A percentile compares a stretch with the other conserved stretches of the same genome.
Evolutionary conservation across 208 protist genomes (phyloP).

Genomic region (Tritrichomonas foetus): DNA sequence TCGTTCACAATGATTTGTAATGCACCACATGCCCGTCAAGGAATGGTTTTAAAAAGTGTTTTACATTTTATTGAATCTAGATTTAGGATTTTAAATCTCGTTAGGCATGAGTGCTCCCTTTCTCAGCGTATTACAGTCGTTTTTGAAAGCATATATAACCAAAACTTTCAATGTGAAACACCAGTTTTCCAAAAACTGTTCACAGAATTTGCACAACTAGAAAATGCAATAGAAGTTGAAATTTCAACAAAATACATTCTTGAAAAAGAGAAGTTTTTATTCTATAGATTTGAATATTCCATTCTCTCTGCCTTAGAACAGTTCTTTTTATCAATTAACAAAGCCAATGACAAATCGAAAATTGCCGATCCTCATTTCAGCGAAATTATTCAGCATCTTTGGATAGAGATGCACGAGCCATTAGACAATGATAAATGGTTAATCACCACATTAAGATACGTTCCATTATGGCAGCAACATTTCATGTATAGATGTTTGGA

Average conservation of each 20-base stretch:
- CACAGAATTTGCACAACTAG: neutral
- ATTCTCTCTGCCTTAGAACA: neutral
- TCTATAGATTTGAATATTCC: neutral
- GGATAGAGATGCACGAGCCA: neutral
- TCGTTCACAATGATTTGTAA: neutral
- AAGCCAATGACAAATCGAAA: neutral
- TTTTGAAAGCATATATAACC: neutral
- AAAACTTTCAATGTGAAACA: neutral
- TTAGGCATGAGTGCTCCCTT: neutral
- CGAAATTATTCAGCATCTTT: neutral
- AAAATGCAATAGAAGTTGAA: neutral
- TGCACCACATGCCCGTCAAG: neutral
- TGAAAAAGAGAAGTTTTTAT: conserved; percentile 1
- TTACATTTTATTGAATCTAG: neutral
- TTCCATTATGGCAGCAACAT: neutral
- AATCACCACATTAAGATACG: neutral
- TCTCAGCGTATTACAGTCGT: neutral
- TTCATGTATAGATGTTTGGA: neutral
- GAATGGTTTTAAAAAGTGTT: neutral
- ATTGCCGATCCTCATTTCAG: neutral
- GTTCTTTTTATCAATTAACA: neutral
- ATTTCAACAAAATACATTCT: neutral
- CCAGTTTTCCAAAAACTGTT: neutral
- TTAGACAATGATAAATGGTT: neutral
- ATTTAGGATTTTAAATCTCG: neutral